Evolutionary conservation across 2,329 filamentous ascomycete genomes (phyloP).

Genomic region (Aaosphaeria arxii): DNA sequence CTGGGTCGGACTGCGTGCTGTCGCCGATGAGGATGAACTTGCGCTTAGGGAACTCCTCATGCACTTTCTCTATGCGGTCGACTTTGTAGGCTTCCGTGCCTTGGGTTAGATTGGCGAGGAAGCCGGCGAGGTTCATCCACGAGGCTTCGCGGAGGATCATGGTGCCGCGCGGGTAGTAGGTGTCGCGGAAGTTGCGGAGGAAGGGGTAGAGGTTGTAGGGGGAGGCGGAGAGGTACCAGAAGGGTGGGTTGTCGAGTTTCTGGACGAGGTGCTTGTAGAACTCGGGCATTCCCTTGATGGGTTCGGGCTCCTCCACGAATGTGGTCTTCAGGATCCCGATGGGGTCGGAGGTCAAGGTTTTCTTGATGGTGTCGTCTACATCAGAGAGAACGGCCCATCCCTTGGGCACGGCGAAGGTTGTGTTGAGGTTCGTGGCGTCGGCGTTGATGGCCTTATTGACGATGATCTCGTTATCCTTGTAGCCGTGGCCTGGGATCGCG

Average conservation of each 20-base stretch:
- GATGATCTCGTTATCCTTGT: slow-evolving; percentile 30
- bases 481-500: slow-evolving; percentile 48
- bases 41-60: slow-evolving; percentile 72
- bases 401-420: slow-evolving; percentile 69
- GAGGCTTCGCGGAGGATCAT: slow-evolving; percentile 81
- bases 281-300: slow-evolving; percentile 78
- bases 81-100: slow-evolving; percentile 86
- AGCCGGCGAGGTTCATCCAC: slow-evolving; percentile 79
- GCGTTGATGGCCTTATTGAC: slow-evolving; percentile 29
- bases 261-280: slow-evolving; percentile 68
- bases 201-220: slow-evolving; percentile 95
- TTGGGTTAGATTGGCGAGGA: slow-evolving; percentile 75
- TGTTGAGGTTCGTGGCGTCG: slow-evolving; percentile 59
- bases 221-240: slow-evolving; percentile 91
- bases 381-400: slow-evolving; percentile 89
- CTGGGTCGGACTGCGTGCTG: slow-evolving; percentile 86
- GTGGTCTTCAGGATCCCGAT: slow-evolving; percentile 79
- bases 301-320: slow-evolving; percentile 71
- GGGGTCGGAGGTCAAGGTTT: slow-evolving; percentile 77
- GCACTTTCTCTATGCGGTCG: slow-evolving; percentile 72
- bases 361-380: slow-evolving; percentile 93
- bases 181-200: slow-evolving; percentile 68
- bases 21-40: slow-evolving; percentile 86
- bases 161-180: slow-evolving; percentile 72
- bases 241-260: slow-evolving; percentile 61